Percentiles rank a stretch among this genome's conserved stretches.
Evolutionary conservation across 352 stramenopile genomes (phyloP).

Genomic region (Aphanomyces cochlioides): DNA sequence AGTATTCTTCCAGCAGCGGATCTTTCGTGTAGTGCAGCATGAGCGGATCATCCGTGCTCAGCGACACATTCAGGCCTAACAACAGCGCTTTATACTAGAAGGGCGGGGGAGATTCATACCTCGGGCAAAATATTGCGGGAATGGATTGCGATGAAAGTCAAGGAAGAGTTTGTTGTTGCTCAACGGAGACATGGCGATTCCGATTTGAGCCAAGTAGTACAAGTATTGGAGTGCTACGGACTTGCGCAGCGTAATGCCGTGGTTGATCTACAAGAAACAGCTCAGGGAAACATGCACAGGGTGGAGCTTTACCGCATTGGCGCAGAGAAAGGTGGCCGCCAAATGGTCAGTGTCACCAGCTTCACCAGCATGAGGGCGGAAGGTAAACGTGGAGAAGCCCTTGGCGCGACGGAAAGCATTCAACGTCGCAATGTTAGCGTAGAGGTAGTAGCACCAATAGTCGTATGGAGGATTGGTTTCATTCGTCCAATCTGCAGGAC

Average conservation of each 20-base stretch:
- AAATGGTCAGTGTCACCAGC: slow-evolving; percentile 97
- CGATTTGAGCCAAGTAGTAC: slow-evolving; percentile 98
- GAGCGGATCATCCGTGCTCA: slow-evolving; percentile 98
- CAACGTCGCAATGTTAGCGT: slow-evolving; percentile 95
- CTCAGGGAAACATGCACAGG: slow-evolving; percentile 30
- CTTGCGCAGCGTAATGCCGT: slow-evolving; percentile 97
- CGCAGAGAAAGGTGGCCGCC: slow-evolving; percentile 82
- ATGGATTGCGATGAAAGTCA: slow-evolving; percentile 93
- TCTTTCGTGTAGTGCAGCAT: slow-evolving; percentile 99
- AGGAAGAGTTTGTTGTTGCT: slow-evolving; percentile 96
- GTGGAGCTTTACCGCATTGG: slow-evolving; percentile 49
- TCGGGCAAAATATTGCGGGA: slow-evolving; percentile 93
- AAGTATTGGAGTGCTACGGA: slow-evolving; percentile 96
- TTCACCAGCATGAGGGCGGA: slow-evolving; percentile 98
- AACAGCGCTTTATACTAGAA: not conserved
- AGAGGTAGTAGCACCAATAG: slow-evolving; percentile 97
- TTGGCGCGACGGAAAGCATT: slow-evolving; percentile 92
- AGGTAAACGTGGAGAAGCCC: slow-evolving; percentile 90
- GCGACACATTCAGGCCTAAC: slow-evolving; percentile 92
- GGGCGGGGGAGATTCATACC: slow-evolving; percentile 34
- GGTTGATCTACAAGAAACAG: slow-evolving; percentile 89
- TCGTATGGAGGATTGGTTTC: slow-evolving; percentile 90
- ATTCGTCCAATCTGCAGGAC: slow-evolving; percentile 84
- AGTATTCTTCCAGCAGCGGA: slow-evolving; percentile 96
- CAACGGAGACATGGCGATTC: slow-evolving; percentile 91